These are phyloP conservation scores for Aspergillus fructus DNA, from an alignment of 2,329 filamentous ascomycete species.

Conservation along the genomic window DNA sequence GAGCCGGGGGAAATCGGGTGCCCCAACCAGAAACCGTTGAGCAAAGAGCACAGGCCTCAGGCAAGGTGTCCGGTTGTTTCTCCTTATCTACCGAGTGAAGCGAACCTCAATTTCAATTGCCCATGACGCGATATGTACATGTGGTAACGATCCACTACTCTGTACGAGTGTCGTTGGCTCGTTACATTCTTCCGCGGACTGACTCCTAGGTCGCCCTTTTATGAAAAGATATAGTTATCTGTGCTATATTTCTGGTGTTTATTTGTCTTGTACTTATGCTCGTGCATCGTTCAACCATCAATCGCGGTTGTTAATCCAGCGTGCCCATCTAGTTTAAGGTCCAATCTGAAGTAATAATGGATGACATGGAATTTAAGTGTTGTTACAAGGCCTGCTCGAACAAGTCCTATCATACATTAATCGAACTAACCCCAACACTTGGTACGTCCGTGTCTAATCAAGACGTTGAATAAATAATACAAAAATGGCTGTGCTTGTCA, in stretches of 20 bases:
- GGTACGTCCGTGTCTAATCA: constrained; percentile 24
- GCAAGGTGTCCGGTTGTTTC: neutral
- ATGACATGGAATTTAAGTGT: constrained; percentile 26
- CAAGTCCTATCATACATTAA: constrained; percentile 42
- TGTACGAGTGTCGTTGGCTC: too few species aligned
- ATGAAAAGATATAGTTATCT: too few species aligned
- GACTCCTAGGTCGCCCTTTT: too few species aligned
- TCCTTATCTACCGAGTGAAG: neutral
- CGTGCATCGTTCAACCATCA: too few species aligned
- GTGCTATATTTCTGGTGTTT: too few species aligned
- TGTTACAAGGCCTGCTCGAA: constrained; percentile 41
- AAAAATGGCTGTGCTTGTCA: constrained; percentile 22
- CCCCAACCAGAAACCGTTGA: constrained; percentile 20
- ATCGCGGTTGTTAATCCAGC: too few species aligned
- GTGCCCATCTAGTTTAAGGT: neutral
- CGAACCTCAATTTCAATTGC: neutral
- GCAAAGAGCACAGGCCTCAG: neutral
- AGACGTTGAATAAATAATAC: constrained; percentile 21
- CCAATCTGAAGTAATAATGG: neutral
- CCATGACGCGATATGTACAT: too few species aligned
- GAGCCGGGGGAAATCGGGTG: constrained; percentile 22
- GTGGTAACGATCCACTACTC: too few species aligned
- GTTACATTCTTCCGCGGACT: too few species aligned
- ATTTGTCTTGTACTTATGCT: too few species aligned
- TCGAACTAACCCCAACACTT: constrained; percentile 35